A percentile compares a stretch with the other conserved stretches of the same genome.
Evolutionary conservation across 1,284 basidiomycete species (phyloP).

Genomic region (Cutaneotrichosporon dermatis): DNA sequence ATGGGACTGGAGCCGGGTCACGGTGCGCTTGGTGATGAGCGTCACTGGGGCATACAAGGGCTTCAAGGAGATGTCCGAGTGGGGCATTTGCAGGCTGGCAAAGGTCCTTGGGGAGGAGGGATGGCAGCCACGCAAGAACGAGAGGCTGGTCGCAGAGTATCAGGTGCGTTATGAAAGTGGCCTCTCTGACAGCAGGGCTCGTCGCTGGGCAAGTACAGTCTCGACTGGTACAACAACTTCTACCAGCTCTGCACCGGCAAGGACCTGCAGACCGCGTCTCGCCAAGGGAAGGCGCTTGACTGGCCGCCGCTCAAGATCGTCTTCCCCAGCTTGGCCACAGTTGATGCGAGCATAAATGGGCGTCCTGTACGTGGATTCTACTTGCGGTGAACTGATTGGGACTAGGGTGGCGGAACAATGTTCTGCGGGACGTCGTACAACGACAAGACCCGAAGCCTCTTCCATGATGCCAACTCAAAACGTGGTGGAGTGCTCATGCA

Average conservation of each 20-base stretch:
- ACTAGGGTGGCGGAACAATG: slow-evolving; percentile 45
- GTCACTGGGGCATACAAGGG: slow-evolving; percentile 39
- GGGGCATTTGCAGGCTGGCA: slow-evolving; percentile 37
- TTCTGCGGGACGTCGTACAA: slow-evolving; percentile 38
- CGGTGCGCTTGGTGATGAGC: slow-evolving; percentile 43
- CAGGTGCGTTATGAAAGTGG: slow-evolving; percentile 32
- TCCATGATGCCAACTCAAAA: slow-evolving; percentile 47
- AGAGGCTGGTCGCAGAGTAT: slow-evolving; percentile 40
- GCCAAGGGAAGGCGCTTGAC: slow-evolving; percentile 22
- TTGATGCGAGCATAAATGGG: slow-evolving; percentile 32
- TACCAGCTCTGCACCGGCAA: slow-evolving; percentile 34
- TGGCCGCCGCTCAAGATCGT: slow-evolving; percentile 44
- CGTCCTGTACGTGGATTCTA: slow-evolving; percentile 20
- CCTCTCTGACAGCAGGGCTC: slow-evolving; percentile 34
- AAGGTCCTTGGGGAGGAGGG: slow-evolving; percentile 34
- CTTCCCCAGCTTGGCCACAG: slow-evolving; percentile 42
- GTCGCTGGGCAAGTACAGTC: slow-evolving; percentile 38
- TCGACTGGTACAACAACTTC: slow-evolving; percentile 43
- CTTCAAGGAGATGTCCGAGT: slow-evolving; percentile 26
- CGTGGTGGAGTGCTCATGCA: slow-evolving; percentile 48
- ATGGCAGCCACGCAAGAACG: slow-evolving; percentile 34
- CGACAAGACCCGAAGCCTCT: slow-evolving; percentile 27
- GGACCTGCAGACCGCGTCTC: slow-evolving; percentile 16
- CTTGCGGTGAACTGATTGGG: not conserved
- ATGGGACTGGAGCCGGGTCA: slow-evolving; percentile 45